phyloP scores from a whole-genome alignment of 2,329 filamentous ascomycete genomes.

The Chaetomiaceae sp. region DNA sequence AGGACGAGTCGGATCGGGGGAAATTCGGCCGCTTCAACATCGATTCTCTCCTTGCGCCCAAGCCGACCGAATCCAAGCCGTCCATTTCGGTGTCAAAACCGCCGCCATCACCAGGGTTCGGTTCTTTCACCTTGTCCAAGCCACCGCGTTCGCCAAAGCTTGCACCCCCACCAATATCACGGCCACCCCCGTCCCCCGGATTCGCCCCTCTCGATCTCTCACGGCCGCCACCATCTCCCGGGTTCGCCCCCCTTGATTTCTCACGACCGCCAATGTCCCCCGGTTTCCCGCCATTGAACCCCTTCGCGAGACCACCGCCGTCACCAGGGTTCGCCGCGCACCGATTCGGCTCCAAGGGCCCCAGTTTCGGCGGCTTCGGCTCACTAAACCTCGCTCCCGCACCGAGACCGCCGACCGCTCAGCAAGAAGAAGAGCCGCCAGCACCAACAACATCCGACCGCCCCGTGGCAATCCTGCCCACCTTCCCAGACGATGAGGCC shows the following conservation, averaged over 20 bases:
- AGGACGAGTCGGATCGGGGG: conserved; percentile 40
- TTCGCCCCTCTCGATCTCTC: conserved; percentile 5
- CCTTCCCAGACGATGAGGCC: conserved; percentile 45
- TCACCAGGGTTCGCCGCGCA: conserved; percentile 30
- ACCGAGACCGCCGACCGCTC: conserved; percentile 4
- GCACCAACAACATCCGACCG: conserved; percentile 28
- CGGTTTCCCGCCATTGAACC: conserved; percentile 26
- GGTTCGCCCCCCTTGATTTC: conserved; percentile 11
- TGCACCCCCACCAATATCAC: background rate
- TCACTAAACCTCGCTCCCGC: conserved; percentile 25
- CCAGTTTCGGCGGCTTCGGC: conserved; percentile 28
- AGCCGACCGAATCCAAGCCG: conserved; percentile 29
- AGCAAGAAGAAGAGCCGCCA: background rate
- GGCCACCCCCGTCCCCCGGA: conserved; percentile 20
- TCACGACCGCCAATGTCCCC: conserved; percentile 20
- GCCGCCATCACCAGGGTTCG: conserved; percentile 28
- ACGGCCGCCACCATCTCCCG: conserved; percentile 20
- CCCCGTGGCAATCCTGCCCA: conserved; percentile 35
- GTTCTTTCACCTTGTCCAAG: conserved; percentile 22
- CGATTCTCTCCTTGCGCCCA: conserved; percentile 36
- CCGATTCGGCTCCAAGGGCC: conserved; percentile 32
- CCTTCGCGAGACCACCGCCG: conserved; percentile 30
- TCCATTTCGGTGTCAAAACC: conserved; percentile 23
- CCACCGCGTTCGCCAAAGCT: conserved; percentile 39
- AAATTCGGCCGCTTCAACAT: conserved; percentile 40